These are phyloP conservation scores for Leccinum huronense DNA, from an alignment of 1,284 basidiomycete species.

Conservation along the genomic window DNA sequence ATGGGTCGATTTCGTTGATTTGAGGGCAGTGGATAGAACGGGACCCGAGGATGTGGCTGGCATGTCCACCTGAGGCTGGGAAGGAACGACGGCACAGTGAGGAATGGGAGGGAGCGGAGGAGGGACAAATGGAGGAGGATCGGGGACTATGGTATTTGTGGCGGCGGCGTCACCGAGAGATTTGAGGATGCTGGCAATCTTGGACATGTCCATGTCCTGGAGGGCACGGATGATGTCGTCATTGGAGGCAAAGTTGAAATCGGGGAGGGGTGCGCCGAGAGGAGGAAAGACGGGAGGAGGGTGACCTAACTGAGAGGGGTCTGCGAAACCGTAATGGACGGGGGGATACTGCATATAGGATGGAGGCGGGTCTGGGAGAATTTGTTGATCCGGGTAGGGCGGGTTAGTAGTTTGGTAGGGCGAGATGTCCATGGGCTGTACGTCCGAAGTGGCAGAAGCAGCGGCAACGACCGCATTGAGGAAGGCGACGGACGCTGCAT, in stretches of 20 bases:
- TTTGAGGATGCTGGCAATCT: constrained; percentile 63
- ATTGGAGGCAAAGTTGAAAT: constrained; percentile 58
- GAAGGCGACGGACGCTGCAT: constrained; percentile 50
- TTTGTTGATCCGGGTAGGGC: constrained; percentile 33
- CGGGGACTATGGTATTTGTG: constrained; percentile 39
- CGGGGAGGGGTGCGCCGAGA: constrained; percentile 38
- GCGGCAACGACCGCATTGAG: constrained; percentile 59
- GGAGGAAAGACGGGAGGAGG: constrained; percentile 32
- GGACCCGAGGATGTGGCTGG: constrained; percentile 47
- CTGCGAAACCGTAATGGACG: constrained; percentile 30
- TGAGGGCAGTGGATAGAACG: constrained; percentile 36
- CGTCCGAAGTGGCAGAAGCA: constrained; percentile 44
- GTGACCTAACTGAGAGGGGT: constrained; percentile 34
- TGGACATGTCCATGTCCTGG: constrained; percentile 68
- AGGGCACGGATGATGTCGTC: constrained; percentile 70
- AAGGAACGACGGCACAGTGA: constrained; percentile 10
- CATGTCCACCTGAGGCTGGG: constrained; percentile 30
- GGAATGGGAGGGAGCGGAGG: constrained; percentile 32
- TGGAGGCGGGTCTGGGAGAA: constrained; percentile 27
- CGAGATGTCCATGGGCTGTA: constrained; percentile 23
- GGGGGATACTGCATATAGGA: constrained; percentile 33
- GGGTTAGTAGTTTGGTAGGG: constrained; percentile 25
- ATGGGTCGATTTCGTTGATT: constrained; percentile 38
- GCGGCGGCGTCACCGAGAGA: constrained; percentile 57
- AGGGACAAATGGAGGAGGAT: constrained; percentile 36